These are phyloP conservation scores for Aureobasidium sp. DNA, from an alignment of 2,329 filamentous ascomycete genomes.

Conservation along the genomic window DNA sequence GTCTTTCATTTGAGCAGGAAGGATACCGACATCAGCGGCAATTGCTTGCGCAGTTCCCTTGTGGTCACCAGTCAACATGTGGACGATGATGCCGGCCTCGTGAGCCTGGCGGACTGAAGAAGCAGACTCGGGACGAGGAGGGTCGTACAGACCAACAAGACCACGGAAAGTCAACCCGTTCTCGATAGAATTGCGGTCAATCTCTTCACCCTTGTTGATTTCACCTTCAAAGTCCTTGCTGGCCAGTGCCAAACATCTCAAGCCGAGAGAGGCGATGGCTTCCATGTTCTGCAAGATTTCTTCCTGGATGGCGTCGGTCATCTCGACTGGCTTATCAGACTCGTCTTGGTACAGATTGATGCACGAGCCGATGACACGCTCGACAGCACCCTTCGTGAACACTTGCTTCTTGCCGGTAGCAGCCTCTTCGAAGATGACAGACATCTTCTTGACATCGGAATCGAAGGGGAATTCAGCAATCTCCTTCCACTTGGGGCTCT, in stretches of 20 bases:
- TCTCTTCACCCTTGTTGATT: constrained; percentile 34
- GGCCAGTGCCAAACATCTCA: constrained; percentile 60
- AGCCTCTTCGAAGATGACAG: constrained; percentile 51
- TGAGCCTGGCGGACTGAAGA: constrained; percentile 61
- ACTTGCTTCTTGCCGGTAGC: constrained; percentile 31
- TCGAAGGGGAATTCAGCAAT: constrained; percentile 65
- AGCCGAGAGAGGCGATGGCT: constrained; percentile 53
- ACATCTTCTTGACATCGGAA: constrained; percentile 68
- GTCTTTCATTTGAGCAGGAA: constrained; percentile 53
- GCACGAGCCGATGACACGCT: constrained; percentile 58
- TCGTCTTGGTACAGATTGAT: constrained; percentile 38
- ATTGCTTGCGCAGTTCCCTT: constrained; percentile 70
- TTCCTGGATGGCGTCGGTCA: constrained; percentile 44
- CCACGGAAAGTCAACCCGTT: constrained; percentile 63
- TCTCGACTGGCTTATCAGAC: constrained; percentile 30
- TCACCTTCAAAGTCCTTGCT: constrained; percentile 35
- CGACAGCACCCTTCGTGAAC: constrained; percentile 61
- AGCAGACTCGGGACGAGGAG: constrained; percentile 71
- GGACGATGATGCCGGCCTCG: constrained; percentile 65
- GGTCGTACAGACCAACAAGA: constrained; percentile 80
- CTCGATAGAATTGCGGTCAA: constrained; percentile 56
- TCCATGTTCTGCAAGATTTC: constrained; percentile 60
- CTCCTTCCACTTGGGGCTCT: constrained; percentile 46
- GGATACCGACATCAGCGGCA: constrained; percentile 68
- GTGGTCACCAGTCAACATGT: constrained; percentile 81